Conservation (phyloP, 2,329 filamentous ascomycete genomes). For the Penicillium sp. region DNA sequence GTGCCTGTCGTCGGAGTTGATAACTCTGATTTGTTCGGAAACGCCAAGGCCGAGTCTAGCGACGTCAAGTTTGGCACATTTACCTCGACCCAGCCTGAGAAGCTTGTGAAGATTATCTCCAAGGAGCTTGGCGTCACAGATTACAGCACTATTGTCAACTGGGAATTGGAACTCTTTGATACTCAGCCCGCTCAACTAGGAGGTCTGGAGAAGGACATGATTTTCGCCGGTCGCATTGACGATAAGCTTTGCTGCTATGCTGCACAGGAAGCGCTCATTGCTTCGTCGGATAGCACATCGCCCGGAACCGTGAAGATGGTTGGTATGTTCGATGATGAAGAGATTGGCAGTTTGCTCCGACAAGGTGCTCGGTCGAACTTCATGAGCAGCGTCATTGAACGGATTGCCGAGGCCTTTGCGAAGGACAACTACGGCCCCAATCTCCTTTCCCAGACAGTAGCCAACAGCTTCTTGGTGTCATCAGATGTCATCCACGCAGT, state of each 20-base stretch:
- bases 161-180: conserved; percentile 96
- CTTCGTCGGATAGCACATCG: conserved; percentile 55
- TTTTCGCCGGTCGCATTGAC: conserved; percentile 92
- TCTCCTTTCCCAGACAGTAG: conserved; percentile 77
- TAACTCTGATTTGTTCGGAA: conserved; percentile 57
- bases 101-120: conserved; percentile 79
- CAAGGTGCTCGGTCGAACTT: conserved; percentile 92
- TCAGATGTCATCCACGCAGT: conserved; percentile 92
- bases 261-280: conserved; percentile 78
- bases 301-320: conserved; percentile 77
- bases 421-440: conserved; percentile 48
- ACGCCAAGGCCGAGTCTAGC: conserved; percentile 34
- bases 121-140: conserved; percentile 72
- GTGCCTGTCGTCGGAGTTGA: conserved; percentile 92
- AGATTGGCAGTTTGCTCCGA: conserved; percentile 86
- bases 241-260: conserved; percentile 97
- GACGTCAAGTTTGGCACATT: conserved; percentile 63
- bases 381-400: conserved; percentile 75
- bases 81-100: conserved; percentile 76
- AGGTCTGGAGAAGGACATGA: conserved; percentile 87
- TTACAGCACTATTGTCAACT: conserved; percentile 78
- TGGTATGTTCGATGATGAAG: conserved; percentile 95
- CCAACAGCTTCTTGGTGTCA: conserved; percentile 87
- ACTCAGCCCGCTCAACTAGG: conserved; percentile 79
- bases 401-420: conserved; percentile 67